Percentiles rank a stretch among this genome's conserved stretches.
phyloP scores from a whole-genome alignment of 306 rosid species.

The Vachellia collinsii region DNA sequence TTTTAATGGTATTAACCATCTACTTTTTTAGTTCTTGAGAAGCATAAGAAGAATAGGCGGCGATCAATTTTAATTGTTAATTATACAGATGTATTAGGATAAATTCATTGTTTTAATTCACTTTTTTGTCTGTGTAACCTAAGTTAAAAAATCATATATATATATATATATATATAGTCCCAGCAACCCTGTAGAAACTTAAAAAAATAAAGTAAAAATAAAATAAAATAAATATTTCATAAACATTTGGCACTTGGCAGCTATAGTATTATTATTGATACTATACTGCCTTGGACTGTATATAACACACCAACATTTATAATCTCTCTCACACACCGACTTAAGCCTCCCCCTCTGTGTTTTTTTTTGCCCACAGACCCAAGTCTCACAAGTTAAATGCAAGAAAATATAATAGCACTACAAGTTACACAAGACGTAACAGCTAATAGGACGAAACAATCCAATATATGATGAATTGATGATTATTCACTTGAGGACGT shows the following conservation, averaged over 20 bases:
- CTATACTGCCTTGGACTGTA: background rate
- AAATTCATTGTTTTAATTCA: no score
- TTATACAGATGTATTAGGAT: no score
- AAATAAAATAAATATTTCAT: background rate
- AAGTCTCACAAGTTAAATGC: no score
- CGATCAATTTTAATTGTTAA: no score
- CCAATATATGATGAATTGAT: background rate
- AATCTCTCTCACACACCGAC: background rate
- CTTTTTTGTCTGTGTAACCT: no score
- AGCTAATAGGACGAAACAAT: background rate
- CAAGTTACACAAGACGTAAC: background rate
- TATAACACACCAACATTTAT: background rate
- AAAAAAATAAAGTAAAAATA: no score
- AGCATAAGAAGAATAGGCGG: no score
- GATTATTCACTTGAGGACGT: constrained; percentile 51
- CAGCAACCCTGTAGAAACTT: background rate
- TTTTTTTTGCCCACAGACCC: no score
- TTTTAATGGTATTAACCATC: no score
- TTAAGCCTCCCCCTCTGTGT: background rate
- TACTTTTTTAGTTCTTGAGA: no score
- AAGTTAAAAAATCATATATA: no score
- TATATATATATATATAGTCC: no score
- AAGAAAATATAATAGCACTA: background rate
- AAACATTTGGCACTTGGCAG: background rate
- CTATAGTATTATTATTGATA: background rate